These are phyloP conservation scores for Colletotrichum orchidophilum DNA, from an alignment of 2,329 filamentous ascomycete species.

Conservation along the genomic window DNA sequence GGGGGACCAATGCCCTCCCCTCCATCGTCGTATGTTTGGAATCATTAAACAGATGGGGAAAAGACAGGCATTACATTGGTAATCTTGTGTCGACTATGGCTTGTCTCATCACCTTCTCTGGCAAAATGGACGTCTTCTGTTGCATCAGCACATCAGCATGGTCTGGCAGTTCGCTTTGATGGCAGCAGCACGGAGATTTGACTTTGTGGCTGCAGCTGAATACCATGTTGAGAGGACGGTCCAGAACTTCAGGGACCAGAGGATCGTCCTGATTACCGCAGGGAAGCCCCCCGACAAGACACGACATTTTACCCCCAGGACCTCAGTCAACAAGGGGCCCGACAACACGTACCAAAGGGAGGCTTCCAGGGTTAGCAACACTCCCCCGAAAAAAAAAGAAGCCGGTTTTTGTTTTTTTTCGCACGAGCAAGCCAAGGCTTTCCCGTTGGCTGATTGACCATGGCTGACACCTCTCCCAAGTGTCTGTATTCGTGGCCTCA, in stretches of 20 bases:
- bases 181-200: constrained; percentile 6
- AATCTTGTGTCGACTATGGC: neutral
- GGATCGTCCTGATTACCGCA: constrained; percentile 17
- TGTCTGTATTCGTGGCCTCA: neutral
- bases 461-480: neutral
- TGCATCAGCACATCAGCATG: constrained; percentile 7
- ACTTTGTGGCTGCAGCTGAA: constrained; percentile 24
- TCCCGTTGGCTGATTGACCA: neutral
- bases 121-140: constrained; percentile 10
- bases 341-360: neutral
- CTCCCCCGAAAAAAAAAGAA: neutral
- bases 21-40: neutral
- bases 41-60: neutral
- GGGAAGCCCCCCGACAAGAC: constrained; percentile 6
- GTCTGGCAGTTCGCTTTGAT: constrained; percentile 8
- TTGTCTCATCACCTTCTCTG: neutral
- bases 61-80: neutral
- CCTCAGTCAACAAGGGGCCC: neutral
- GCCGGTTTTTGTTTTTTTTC: too few relatives aligned
- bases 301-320: neutral
- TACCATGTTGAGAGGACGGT: constrained; percentile 11
- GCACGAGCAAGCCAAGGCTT: too few relatives aligned
- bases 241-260: constrained; percentile 33
- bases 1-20: neutral
- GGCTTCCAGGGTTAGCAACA: neutral